Evolutionary conservation across 176 grass and related monocot species (phyloP).

Genomic region (Leersia perrieri): DNA sequence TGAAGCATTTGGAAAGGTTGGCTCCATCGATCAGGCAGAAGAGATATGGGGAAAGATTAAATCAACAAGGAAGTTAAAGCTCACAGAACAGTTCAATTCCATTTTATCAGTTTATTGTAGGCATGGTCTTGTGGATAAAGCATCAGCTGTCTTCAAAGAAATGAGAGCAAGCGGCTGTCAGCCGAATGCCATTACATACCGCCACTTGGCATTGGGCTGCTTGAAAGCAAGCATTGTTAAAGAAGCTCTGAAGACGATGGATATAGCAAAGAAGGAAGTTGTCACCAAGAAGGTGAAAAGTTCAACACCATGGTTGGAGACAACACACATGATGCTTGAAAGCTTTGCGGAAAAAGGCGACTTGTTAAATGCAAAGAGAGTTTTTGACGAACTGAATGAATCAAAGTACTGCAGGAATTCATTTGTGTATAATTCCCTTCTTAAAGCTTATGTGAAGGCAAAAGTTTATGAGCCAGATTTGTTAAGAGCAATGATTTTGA

Average conservation of each 20-base stretch:
- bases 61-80: conserved; percentile 47
- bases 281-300: conserved; percentile 58
- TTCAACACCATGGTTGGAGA: conserved; percentile 95
- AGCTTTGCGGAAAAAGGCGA: conserved; percentile 68
- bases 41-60: conserved; percentile 69
- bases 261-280: conserved; percentile 61
- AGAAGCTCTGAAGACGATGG: conserved; percentile 76
- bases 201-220: conserved; percentile 78
- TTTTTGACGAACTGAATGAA: conserved; percentile 78
- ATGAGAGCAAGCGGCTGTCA: conserved; percentile 72
- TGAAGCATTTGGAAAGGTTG: conserved; percentile 80
- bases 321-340: conserved; percentile 74
- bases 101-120: conserved; percentile 83
- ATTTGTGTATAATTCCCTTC: conserved; percentile 81
- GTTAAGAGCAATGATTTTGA: conserved; percentile 77
- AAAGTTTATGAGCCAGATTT: conserved; percentile 84
- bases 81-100: conserved; percentile 77
- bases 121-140: conserved; percentile 71
- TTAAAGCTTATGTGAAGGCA: conserved; percentile 83
- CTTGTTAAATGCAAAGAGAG: conserved; percentile 64
- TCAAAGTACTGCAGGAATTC: conserved; percentile 79
- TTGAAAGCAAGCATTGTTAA: conserved; percentile 74
- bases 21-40: conserved; percentile 52
- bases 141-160: conserved; percentile 75
- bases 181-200: conserved; percentile 90